These are phyloP conservation scores for Hansenula anomala DNA, from an alignment of 1,139 yeast genomes.

Conservation along the genomic window DNA sequence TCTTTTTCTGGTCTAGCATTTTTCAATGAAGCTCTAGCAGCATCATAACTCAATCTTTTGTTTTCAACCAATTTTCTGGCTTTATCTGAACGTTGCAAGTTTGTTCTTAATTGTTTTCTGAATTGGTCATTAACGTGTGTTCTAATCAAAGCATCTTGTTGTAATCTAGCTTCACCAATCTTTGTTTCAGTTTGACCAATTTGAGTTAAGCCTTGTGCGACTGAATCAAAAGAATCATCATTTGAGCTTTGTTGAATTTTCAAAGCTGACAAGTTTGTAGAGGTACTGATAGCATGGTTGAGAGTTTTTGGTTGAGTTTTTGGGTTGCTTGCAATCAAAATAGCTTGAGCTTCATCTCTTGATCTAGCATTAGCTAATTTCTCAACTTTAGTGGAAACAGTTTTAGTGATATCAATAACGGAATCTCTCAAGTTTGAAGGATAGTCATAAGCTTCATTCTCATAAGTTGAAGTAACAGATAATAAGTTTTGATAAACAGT, in stretches of 20 bases:
- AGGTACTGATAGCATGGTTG: conserved; percentile 79
- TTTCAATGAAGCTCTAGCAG: conserved; percentile 67
- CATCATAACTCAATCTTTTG: conserved; percentile 75
- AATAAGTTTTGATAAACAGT: conserved; percentile 67
- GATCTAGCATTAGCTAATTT: conserved; percentile 72
- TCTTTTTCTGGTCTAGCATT: conserved; percentile 71
- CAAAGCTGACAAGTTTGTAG: conserved; percentile 50
- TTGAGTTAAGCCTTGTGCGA: conserved; percentile 44
- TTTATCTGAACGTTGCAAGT: conserved; percentile 60
- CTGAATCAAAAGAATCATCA: conserved; percentile 32
- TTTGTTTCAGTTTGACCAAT: conserved; percentile 55
- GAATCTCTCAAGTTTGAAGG: conserved; percentile 79
- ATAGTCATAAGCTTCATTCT: conserved; percentile 78
- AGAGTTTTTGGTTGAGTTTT: conserved; percentile 77
- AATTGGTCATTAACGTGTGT: conserved; percentile 68
- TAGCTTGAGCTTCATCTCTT: conserved; percentile 81
- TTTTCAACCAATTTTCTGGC: conserved; percentile 77
- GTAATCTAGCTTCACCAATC: conserved; percentile 79
- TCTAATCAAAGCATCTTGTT: conserved; percentile 74
- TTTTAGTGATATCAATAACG: conserved; percentile 67
- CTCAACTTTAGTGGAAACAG: conserved; percentile 59
- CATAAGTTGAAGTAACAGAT: conserved; percentile 67
- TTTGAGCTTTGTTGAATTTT: conserved; percentile 32
- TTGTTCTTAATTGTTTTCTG: conserved; percentile 56
- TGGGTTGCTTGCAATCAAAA: conserved; percentile 50